Evolutionary conservation across 2,329 filamentous ascomycete species (phyloP).

Genomic region (Pleomassaria siparia): DNA sequence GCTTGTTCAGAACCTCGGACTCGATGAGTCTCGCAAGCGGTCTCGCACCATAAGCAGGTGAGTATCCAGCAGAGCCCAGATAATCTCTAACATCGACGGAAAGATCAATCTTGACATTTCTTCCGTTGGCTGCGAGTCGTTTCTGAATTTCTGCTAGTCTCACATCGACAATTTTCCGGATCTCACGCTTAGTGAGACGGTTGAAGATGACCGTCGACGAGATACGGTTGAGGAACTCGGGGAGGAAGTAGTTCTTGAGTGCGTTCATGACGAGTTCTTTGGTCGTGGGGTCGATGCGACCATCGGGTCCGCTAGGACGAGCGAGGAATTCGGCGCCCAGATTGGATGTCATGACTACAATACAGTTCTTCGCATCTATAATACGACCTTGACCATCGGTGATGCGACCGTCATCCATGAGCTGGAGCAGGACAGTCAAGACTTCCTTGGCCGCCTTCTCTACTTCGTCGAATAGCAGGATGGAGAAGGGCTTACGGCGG

Average conservation of each 20-base stretch:
- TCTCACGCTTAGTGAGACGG: slow-evolving; percentile 84
- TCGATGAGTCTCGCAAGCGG: slow-evolving; percentile 89
- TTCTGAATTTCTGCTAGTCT: slow-evolving; percentile 87
- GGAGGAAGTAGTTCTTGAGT: slow-evolving; percentile 93
- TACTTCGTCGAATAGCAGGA: slow-evolving; percentile 95
- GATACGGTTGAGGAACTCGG: slow-evolving; percentile 98
- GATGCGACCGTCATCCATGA: slow-evolving; percentile 98
- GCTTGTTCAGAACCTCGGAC: slow-evolving; percentile 91
- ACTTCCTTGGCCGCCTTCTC: slow-evolving; percentile 99
- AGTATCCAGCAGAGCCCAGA: slow-evolving; percentile 87
- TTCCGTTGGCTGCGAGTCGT: slow-evolving; percentile 79
- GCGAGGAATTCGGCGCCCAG: slow-evolving; percentile 91
- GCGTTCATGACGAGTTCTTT: slow-evolving; percentile 87
- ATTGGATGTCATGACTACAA: slow-evolving; percentile 99
- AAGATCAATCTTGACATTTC: slow-evolving; percentile 83
- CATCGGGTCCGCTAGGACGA: slow-evolving; percentile 74
- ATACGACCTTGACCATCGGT: slow-evolving; percentile 96
- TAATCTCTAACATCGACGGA: slow-evolving; percentile 88
- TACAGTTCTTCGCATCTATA: slow-evolving; percentile 95
- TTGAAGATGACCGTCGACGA: slow-evolving; percentile 98
- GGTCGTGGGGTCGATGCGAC: slow-evolving; percentile 82
- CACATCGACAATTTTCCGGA: slow-evolving; percentile 93
- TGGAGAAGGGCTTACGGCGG: slow-evolving; percentile 93
- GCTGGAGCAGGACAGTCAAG: slow-evolving; percentile 93
- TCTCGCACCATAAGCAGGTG: slow-evolving; percentile 89